Base-by-base conservation (phyloP, 2,329 filamentous ascomycete genomes). In the Grosmannia clavigera region DNA sequence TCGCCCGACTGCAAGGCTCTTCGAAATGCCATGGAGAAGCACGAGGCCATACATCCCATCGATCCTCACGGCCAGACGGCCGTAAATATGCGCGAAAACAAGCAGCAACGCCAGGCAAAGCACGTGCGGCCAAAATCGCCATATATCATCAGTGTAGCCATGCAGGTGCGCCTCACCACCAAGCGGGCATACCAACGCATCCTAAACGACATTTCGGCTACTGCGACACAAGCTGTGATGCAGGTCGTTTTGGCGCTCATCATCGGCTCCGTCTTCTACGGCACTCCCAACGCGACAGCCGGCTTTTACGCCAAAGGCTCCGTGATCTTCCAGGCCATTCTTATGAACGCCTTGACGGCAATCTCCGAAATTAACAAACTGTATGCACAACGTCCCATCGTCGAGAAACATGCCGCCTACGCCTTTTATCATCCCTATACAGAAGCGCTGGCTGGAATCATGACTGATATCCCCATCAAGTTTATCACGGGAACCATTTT, bases 351-450 rank as follows among this genome's bases (percentile, higher is more conserved):
- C 48, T 92, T 94, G 68, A 81, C 85, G 64, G 88, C 84, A 70
- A 86, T 87, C 58, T 79, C 92, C 46, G 90, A 94, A 78, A 94
- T 96, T 70, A 73, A 94, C 51, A 91, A 88, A 0, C 79, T 96
- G 9, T 96, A 94, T 69, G 82, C 88, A 1, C 90, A 96, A 81
- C 86, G 92, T 48, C 87, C 88, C 1, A 95, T 96, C 66, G 89
- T 96, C 61, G 90, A 96, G 70, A 96, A 96, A 70, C 92, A 96
- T 66, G 76, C 81, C 60, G 83, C 87, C 61, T 96, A 95, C 69
- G 90, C 91, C 29, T 79, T 96, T 22, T 95, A 96, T 67, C 92
- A 95, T 67, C 90, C 92, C 0, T 90, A 87, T 22, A 87, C 90
- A 14, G 91, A 96, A 76, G 89, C 90, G n/a, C 79, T 90, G 62